phyloP scores from a whole-genome alignment of 148 eudicot species.

The Hydrangea macrophylla region DNA sequence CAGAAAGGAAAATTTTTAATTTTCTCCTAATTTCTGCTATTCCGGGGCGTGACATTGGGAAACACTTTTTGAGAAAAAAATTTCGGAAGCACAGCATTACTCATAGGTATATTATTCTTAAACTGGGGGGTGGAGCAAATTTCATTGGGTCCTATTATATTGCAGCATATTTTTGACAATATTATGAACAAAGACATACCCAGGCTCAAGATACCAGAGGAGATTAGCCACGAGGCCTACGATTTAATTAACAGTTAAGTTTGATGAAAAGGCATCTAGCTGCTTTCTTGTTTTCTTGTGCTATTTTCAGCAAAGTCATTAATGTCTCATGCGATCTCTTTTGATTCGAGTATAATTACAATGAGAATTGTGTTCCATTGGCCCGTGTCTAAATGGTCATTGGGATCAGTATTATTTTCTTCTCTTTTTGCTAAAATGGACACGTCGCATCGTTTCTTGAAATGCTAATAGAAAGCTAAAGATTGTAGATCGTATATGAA shows the following conservation, averaged over 20 bases:
- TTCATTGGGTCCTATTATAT: slow-evolving; percentile 14
- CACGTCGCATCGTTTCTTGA: neutral
- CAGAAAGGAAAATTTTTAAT: too few relatives aligned
- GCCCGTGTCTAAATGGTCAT: neutral
- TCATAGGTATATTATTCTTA: too few relatives aligned
- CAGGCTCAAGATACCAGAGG: slow-evolving; percentile 90
- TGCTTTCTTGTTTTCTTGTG: neutral
- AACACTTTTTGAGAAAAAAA: too few relatives aligned
- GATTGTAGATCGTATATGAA: neutral
- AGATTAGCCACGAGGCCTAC: slow-evolving; percentile 79
- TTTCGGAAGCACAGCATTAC: too few relatives aligned
- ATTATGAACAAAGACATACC: slow-evolving; percentile 92
- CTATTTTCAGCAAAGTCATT: neutral
- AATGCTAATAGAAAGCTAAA: neutral
- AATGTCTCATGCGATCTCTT: neutral
- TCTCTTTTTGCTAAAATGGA: too few relatives aligned
- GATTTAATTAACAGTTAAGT: slow-evolving; percentile 90
- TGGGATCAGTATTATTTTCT: neutral
- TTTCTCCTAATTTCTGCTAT: too few relatives aligned
- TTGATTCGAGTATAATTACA: neutral
- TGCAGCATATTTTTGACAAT: slow-evolving; percentile 95
- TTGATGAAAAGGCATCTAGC: neutral
- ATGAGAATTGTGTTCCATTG: neutral
- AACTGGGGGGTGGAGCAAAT: too few relatives aligned
- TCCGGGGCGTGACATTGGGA: too few relatives aligned